Evolutionary conservation across 148 eudicot species (phyloP), one percentile per base, ranked within the genome.

Genomic region (Amaranthus hypochondriacus): DNA sequence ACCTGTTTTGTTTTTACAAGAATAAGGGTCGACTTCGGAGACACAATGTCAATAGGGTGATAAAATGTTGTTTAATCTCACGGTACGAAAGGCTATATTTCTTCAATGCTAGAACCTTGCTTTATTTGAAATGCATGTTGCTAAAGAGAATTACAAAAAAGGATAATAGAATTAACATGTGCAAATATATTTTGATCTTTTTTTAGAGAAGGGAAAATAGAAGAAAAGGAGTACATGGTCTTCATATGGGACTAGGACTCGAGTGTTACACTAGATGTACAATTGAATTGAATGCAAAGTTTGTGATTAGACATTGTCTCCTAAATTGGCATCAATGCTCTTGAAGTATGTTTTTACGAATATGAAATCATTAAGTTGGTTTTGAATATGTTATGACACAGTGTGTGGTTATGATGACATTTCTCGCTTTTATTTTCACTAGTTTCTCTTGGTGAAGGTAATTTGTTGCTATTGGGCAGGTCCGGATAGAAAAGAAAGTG

Each of bases 401-500:
- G 2, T 61, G 28, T n/a, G 42, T 42, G 51, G 57, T 48, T 62
- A 56, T 9, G 70, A 44, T 13, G 72, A 4, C 50, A 6, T 48
- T 44, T 47, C n/a, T 59, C 15, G 47, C 6, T 59, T 71, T 66
- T 10, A 42, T 52, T 42, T 9, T 56, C 71, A 51, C 52, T 48
- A 2, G 28, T 65, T 73, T 14, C 50, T 43, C 6, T 53, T 14
- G 4, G 62, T 15, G 59, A n/a, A 44, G 47, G 39, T 44, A 21
- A 68, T 18, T 48, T 55, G 62, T 71, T 55, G 57, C 13, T 62
- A 59, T 50, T 69, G 85, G 68, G 70, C 83, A 93, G 98, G 81
- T 93, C 67, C 89, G 85, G 9, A 70, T 91, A 73, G 91, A 83
- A 84, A 86, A 81, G 83, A 93, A 87, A 75, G 91, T 82, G 73